Base-by-base conservation (phyloP, 768 basidiomycete species). In the Termitomyces sp. region DNA sequence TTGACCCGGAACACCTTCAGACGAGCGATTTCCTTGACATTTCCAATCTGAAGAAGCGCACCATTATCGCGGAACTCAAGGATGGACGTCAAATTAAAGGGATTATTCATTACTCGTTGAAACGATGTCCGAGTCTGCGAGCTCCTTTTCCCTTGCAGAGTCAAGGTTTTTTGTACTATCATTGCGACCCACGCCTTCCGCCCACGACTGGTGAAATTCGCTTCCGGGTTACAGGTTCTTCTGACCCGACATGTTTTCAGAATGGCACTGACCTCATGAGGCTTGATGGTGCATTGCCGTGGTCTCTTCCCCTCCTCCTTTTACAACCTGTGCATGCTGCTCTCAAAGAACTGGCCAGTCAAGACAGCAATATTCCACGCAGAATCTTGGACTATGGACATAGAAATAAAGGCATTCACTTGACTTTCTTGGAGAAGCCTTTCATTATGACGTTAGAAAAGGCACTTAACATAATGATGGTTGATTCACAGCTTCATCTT, bases 91-190 rank as follows among this genome's bases (percentile, higher is more conserved):
- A 7, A 1, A 8, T 32, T 7, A 6, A 0, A 18, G 44, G 20
- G 2, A 0, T 0, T 22, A 7, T 5, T 2, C 6, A 6, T 33
- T 57, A 22, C 13, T n/a, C n/a, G n/a, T 3, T 2, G 36, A 9
- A 13, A 7, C 6, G n/a, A n/a, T n/a, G n/a, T n/a, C n/a, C n/a
- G n/a, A n/a, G n/a, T n/a, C n/a, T n/a, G n/a, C n/a, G n/a, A 3
- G 7, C 22, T 1, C 18, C 16, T n/a, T 55, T 55, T 11, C 54
- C 54, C 1, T 8, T 32, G 11, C n/a, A 39, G n/a, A 24, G 59
- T 16, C 62, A 33, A 7, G 68, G 69, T 11, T 70, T 69, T 42
- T 44, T 70, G 18, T 70, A 70, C 56, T 67, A 60, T 39, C 55
- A 67, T 44, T 28, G 18, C 13, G 63, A 65, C 9, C 15, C 9